Evolutionary conservation across 2,329 filamentous ascomycete species (phyloP), one percentile per base, ranked within the genome.

Genomic region (Botrytis sinoallii): DNA sequence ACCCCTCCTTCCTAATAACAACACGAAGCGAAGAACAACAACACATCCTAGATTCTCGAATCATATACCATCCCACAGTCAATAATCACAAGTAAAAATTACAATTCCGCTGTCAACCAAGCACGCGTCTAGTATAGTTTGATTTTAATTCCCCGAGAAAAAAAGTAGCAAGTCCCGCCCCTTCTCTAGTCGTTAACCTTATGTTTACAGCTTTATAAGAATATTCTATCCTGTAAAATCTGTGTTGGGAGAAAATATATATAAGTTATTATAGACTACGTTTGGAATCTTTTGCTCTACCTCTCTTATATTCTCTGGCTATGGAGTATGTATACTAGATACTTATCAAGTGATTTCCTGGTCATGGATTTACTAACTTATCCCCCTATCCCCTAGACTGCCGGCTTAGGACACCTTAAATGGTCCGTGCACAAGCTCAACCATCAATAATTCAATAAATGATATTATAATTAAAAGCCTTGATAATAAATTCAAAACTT

Each of bases 111-210:
- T 48, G 10, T 3, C 44, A 48, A 22, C 8, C 44, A 48, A 48
- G 0, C 22, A 48, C 8, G 4, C 7, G 3, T 10, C 22, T 4
- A 25, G 7, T 10, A 48, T 48, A n/a, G 9, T 0, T 2, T 52
- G 12, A 52, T 12, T n/a, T n/a, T 6, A 22, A 3, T 22, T 48
- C 44, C 44, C 44, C 0, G 3, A 18, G 25, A 14, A 25, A n/a
- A 10, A 10, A 12, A 52, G 4, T 12, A 52, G 4, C 25, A 25
- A 25, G 3, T 46, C 44, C 22, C 9, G 1, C 25, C 22, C 46
- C 18, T 22, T 20, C 1, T 44, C 7, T 44, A 10, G 9, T 22
- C 22, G 22, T 10, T 25, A 22, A n/a, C n/a, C n/a, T n/a, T 48
- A 3, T 32, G n/a, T 25, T 25, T 25, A 48, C 9, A 48, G 46